Base-by-base conservation (phyloP, 768 basidiomycete species). In the Boletus rubropictus region DNA sequence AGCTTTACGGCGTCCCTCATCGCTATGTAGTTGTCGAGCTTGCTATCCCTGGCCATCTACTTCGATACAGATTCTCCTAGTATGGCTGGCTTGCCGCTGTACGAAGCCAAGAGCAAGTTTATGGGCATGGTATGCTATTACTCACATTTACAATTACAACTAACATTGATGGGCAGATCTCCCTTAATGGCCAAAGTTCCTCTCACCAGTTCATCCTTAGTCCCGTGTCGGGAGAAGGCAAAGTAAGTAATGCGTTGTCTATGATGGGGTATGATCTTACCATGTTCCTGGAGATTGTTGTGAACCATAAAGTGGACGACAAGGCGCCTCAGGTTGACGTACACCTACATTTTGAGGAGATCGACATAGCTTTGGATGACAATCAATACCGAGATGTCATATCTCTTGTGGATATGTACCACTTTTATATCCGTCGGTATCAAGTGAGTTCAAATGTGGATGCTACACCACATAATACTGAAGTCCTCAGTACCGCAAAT, bases 311-410 rank as follows among this genome's bases (percentile, higher is more conserved):
- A 60, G 71, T 82, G 47, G 80, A 86, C 57, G 76, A 76, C 39
- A 73, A 80, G 48, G 87, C 78, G 3, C 92, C 96, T 22, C 84
- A 85, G 31, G 89, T 89, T 52, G 93, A 98, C 58, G 79, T 89
- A 3, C 83, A 89, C 56, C 74, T 98, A 27, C 69, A 85, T 15
- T 97, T 98, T 63, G 83, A 96, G 55, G 90, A 97, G 65, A 93
- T 99, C 42, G 93, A 87, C 7, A 81, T 98, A 46, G 78, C 86
- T 18, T 71, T 99, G 39, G 95, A 99, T 63, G 83, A 91, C 52
- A 80, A 93, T 55, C 96, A 99, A 67, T 99, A 97, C 63, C 80
- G 90, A 43, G 92, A 98, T 65, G 81, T 79, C 20, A 90, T 98
- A 48, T 94, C 89, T 18, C 77, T 98, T 37, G 74, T 93, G 50